Evolutionary conservation across 2,329 filamentous ascomycete species (phyloP), one percentile per base, ranked within the genome.

Genomic region (Curvularia eragrostidis): DNA sequence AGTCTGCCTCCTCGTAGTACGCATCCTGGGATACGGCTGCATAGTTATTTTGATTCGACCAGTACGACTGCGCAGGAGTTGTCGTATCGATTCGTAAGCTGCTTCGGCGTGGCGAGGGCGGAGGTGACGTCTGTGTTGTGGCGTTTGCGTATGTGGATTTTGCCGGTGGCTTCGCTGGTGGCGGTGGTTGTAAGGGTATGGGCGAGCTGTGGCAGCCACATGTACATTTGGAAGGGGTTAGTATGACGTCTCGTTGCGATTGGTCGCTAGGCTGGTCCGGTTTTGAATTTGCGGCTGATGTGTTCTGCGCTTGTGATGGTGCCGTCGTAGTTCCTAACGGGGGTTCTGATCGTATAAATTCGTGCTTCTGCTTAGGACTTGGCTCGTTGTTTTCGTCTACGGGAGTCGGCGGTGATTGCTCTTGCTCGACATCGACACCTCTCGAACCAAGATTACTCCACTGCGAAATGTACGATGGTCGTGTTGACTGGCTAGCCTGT

Each of bases 91-190:
- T 58, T 4, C 54, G 63, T 7, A 68, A 56, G 3, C 59, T 39
- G 8, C 58, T 57, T 5, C 61, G 48, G 34, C 6, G 32, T 5
- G 34, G 30, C 2, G 64, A 46, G 5, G 59, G 44, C 1, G 50
- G 30, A 2, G 62, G 60, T 1, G 68, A 61, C 8, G 72, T 75
- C 54, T 75, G 72, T 0, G 69, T 58, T 48, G 62, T 65, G 10
- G 62, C 58, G 36, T 72, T 56, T 30, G 61, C 39, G 44, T 75
- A 75, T 5, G 18, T 50, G 8, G 64, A 41, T 41, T 26, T 48
- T 2, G 19, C 10, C n/a, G 34, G 23, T 8, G 18, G 13, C 9
- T 26, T 48, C 2, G 19, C 10, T 19, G 34, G 23, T 8, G 18
- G 13, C 9, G 21, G 23, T 10, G 51, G 26, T 24, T 5, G 19